Evolutionary conservation across 768 basidiomycete species (phyloP).

Genomic region (Coprinellus micaceus): DNA sequence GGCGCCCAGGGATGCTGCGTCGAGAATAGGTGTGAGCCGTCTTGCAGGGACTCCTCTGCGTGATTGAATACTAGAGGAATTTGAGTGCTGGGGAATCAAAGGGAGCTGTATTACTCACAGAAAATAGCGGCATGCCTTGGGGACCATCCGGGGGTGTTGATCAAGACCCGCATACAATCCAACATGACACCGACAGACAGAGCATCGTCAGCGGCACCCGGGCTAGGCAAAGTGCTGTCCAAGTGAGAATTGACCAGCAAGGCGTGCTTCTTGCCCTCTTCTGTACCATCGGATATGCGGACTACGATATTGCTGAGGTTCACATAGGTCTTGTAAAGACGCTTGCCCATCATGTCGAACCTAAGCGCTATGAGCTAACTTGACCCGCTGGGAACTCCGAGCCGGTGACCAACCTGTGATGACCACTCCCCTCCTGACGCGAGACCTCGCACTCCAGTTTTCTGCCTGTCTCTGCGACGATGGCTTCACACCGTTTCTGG

Average conservation of each 20-base stretch:
- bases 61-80: conserved; percentile 83
- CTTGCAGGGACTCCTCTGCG: conserved; percentile 92
- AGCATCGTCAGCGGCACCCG: conserved; percentile 87
- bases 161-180: conserved; percentile 77
- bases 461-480: conserved; percentile 41
- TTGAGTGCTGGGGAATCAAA: too few species aligned
- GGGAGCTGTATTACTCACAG: too few species aligned
- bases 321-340: conserved; percentile 83
- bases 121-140: conserved; percentile 81
- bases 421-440: conserved; percentile 85
- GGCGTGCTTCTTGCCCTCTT: conserved; percentile 71
- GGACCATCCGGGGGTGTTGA: conserved; percentile 62
- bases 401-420: conserved; percentile 45
- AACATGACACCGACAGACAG: conserved; percentile 89
- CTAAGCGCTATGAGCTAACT: conserved; percentile 32
- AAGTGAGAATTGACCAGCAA: conserved; percentile 87
- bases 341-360: conserved; percentile 88
- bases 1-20: conserved; percentile 75
- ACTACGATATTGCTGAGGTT: conserved; percentile 87
- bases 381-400: neutral
- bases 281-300: conserved; percentile 76
- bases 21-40: conserved; percentile 89
- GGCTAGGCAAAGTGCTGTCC: conserved; percentile 86
- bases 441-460: conserved; percentile 90
- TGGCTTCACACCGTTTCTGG: conserved; percentile 56